phyloP scores from a whole-genome alignment of 352 stramenopile genomes.

The Phytopythium chamaehyphon region DNA sequence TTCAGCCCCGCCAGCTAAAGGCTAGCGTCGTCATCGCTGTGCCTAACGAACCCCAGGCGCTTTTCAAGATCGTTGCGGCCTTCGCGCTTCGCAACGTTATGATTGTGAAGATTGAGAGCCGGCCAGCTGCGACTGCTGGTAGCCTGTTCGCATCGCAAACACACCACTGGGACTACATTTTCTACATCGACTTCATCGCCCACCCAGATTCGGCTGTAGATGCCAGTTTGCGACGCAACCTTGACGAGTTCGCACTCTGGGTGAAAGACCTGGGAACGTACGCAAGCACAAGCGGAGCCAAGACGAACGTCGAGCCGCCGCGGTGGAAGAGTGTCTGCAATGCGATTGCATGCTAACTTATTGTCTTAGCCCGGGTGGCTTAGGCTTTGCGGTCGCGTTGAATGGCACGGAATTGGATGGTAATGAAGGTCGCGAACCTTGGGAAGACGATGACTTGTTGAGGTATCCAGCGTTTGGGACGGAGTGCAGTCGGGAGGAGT shows the following conservation, averaged over 20 bases:
- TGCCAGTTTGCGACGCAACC: constrained; percentile 42
- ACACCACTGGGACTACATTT: constrained; percentile 79
- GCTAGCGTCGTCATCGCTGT: constrained; percentile 67
- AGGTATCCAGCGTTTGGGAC: neutral
- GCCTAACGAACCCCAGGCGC: constrained; percentile 59
- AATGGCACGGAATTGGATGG: neutral
- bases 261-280: constrained; percentile 75
- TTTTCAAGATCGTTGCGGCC: constrained; percentile 77
- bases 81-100: constrained; percentile 74
- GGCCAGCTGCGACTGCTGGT: constrained; percentile 55
- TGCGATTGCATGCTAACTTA: constrained; percentile 52
- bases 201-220: constrained; percentile 43
- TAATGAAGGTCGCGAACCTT: too few relatives aligned
- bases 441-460: neutral
- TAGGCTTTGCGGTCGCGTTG: constrained; percentile 1
- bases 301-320: constrained; percentile 60
- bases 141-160: constrained; percentile 61
- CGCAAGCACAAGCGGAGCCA: constrained; percentile 42
- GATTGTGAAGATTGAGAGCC: constrained; percentile 82
- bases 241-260: constrained; percentile 76
- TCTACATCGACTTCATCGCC: constrained; percentile 73
- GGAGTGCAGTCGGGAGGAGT: neutral
- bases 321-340: constrained; percentile 65
- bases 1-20: constrained; percentile 34
- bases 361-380: constrained; percentile 1